Evolutionary conservation across 805 yeast genomes (phyloP).

Genomic region (Ogataea philodendri): DNA sequence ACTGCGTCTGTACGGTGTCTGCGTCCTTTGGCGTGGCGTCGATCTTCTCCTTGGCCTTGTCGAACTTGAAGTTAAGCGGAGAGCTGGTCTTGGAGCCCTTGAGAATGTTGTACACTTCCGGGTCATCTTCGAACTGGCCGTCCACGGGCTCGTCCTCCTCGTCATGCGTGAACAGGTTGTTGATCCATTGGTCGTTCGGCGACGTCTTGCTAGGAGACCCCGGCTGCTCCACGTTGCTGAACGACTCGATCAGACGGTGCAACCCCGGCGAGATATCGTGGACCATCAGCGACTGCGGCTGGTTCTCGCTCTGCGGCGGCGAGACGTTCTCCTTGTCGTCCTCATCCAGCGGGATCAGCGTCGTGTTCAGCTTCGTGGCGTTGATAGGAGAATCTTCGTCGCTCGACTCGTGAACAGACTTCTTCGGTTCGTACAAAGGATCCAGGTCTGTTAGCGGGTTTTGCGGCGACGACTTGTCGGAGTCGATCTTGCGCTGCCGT

Average conservation of each 20-base stretch:
- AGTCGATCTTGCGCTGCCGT: conserved; percentile 3
- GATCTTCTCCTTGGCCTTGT: conserved; percentile 29
- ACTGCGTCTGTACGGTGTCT: conserved; percentile 30
- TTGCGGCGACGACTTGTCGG: conserved; percentile 17
- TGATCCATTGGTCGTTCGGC: conserved; percentile 31
- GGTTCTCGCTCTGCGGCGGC: conserved; percentile 7
- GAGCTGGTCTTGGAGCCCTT: conserved; percentile 15
- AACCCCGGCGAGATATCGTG: conserved; percentile 36
- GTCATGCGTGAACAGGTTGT: conserved; percentile 30
- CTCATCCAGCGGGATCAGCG: conserved; percentile 51
- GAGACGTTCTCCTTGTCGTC: conserved; percentile 34
- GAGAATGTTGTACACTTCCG: conserved; percentile 28
- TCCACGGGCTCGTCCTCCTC: conserved; percentile 25
- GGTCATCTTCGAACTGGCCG: conserved; percentile 23
- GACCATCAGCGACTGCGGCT: conserved; percentile 23
- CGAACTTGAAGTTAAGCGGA: conserved; percentile 23
- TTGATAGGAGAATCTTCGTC: conserved; percentile 36
- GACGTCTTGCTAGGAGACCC: conserved; percentile 30
- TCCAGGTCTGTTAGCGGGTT: conserved; percentile 29
- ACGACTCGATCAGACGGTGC: conserved; percentile 34
- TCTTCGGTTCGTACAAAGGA: conserved; percentile 22
- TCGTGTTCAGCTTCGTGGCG: conserved; percentile 55
- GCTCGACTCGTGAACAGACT: conserved; percentile 8
- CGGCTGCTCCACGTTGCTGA: conserved; percentile 25
- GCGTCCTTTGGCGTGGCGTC: conserved; percentile 28